Evolutionary conservation across 306 rosid genomes (phyloP).

Genomic region (Cicer judaicum): DNA sequence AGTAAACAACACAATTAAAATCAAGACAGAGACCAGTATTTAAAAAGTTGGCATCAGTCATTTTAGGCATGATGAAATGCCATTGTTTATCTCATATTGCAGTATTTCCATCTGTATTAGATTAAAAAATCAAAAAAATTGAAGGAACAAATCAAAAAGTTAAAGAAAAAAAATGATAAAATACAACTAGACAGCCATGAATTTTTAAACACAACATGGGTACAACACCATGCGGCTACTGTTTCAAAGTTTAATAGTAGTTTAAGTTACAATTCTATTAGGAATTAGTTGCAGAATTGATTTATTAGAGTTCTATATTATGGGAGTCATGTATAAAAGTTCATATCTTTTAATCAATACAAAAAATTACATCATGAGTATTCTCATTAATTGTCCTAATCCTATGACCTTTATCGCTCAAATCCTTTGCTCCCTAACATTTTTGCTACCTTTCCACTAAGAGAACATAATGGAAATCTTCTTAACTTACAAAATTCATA

Average conservation of each 20-base stretch:
- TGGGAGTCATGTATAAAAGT: background rate
- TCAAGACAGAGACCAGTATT: background rate
- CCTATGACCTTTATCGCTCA: background rate
- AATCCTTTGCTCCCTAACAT: background rate
- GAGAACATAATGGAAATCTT: background rate
- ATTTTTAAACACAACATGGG: background rate
- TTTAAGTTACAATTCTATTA: background rate
- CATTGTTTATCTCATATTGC: background rate
- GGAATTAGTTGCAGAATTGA: background rate
- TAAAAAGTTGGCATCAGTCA: background rate
- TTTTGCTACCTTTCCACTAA: background rate
- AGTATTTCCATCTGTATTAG: background rate
- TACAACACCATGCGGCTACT: background rate
- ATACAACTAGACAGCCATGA: background rate
- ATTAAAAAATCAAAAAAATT: background rate
- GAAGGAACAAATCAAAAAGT: too few relatives aligned
- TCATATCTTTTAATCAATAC: background rate
- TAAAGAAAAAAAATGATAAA: background rate
- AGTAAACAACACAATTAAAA: background rate
- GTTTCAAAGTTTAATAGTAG: background rate
- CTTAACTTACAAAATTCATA: background rate
- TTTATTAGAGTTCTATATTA: background rate
- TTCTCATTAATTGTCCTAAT: background rate
- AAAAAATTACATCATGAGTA: background rate
- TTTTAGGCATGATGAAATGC: background rate